These are phyloP conservation scores for Madurella fahalii DNA, from an alignment of 2,329 filamentous ascomycete species.

Conservation along the genomic window DNA sequence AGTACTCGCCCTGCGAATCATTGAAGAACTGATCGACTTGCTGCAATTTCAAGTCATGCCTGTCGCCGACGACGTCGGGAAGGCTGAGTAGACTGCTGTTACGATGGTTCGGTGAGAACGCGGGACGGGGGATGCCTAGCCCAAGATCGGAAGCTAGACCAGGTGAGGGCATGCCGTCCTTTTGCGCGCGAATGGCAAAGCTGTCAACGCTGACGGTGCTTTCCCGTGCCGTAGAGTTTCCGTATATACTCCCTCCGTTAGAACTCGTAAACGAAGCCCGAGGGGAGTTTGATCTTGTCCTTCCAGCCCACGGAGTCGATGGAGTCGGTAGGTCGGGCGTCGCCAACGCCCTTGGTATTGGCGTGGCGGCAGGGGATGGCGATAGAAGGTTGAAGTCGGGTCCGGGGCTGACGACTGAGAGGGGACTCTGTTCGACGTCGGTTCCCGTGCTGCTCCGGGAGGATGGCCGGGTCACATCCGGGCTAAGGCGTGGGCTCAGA, in stretches of 20 bases:
- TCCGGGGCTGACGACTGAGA: slow-evolving; percentile 13
- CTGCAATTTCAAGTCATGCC: slow-evolving; percentile 45
- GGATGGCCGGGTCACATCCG: slow-evolving; percentile 18
- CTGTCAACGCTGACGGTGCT: slow-evolving; percentile 28
- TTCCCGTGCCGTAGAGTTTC: slow-evolving; percentile 17
- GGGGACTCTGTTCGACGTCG: slow-evolving; percentile 10
- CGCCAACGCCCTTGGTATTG: slow-evolving; percentile 8
- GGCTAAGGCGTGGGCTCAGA: slow-evolving; percentile 13
- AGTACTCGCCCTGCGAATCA: slow-evolving; percentile 59
- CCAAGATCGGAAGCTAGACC: slow-evolving; percentile 17
- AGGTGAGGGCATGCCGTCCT: slow-evolving; percentile 22
- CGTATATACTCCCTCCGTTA: slow-evolving; percentile 19
- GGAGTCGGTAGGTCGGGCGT: slow-evolving; percentile 22
- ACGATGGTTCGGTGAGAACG: slow-evolving; percentile 20
- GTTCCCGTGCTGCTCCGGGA: slow-evolving; percentile 19
- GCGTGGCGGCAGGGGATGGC: slow-evolving; percentile 10
- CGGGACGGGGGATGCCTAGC: slow-evolving; percentile 21
- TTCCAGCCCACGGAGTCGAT: slow-evolving; percentile 18
- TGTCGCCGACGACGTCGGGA: slow-evolving; percentile 26
- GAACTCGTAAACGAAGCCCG: slow-evolving; percentile 24
- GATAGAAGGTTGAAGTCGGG: slow-evolving; percentile 16
- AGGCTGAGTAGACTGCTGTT: slow-evolving; percentile 29
- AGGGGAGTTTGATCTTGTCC: slow-evolving; percentile 18
- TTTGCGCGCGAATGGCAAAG: slow-evolving; percentile 26
- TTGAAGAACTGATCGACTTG: slow-evolving; percentile 66